Evolutionary conservation across 2,329 filamentous ascomycete species (phyloP).

Genomic region (Penicillium sumatraense): DNA sequence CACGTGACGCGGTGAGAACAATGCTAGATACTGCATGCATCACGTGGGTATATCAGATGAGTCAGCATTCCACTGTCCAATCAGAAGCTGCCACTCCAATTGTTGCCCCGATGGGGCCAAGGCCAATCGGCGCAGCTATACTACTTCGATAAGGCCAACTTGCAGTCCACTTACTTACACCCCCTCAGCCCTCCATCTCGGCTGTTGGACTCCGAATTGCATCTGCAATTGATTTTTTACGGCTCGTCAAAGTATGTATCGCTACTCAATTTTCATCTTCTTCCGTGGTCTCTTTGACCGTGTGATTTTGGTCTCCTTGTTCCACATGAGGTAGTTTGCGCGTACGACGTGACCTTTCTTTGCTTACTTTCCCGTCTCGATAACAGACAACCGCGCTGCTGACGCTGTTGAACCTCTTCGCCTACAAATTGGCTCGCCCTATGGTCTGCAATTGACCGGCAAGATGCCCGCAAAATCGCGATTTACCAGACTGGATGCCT

Average conservation of each 20-base stretch:
- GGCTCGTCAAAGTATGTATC: conserved; percentile 11
- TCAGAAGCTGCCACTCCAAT: conserved; percentile 28
- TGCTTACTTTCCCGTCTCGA: conserved; percentile 20
- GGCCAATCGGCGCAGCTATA: conserved; percentile 5
- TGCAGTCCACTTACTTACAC: conserved; percentile 8
- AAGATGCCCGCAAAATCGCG: conserved; percentile 87
- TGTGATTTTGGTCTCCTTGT: background rate
- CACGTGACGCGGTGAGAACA: background rate
- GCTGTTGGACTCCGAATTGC: conserved; percentile 4
- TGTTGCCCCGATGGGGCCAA: background rate
- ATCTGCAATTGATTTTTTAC: conserved; percentile 19
- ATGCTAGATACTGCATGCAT: conserved; percentile 22
- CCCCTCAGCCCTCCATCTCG: conserved; percentile 10
- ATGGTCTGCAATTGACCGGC: conserved; percentile 36
- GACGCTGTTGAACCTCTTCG: background rate
- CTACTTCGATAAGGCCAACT: conserved; percentile 20
- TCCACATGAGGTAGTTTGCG: conserved; percentile 15
- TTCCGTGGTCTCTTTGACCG: background rate
- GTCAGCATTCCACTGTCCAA: conserved; percentile 23
- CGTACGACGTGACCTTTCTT: conserved; percentile 10
- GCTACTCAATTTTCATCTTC: background rate
- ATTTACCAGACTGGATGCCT: conserved; percentile 96
- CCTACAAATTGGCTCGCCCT: conserved; percentile 14
- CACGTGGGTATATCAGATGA: conserved; percentile 26
- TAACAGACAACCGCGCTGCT: conserved; percentile 10